Evolutionary conservation across 164 flowering plant species (phyloP).

Genomic region (Pachysandra terminalis): DNA sequence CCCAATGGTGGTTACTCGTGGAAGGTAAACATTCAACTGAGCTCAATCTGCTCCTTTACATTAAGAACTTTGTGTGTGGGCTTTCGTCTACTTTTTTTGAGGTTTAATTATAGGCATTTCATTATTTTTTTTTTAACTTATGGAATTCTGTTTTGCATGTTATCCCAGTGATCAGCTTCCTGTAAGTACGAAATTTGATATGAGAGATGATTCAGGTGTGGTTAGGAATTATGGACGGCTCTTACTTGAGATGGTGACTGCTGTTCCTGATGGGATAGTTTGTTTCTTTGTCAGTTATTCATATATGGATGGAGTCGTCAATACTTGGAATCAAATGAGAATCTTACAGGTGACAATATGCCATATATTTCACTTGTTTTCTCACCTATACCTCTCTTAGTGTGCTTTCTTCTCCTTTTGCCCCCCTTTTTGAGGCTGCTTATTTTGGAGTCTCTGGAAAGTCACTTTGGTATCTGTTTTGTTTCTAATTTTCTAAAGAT

Average conservation of each 20-base stretch:
- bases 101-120: not conserved
- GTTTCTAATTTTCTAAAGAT: not conserved
- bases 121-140: conserved; percentile 3
- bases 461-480: not conserved
- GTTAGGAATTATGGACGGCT: conserved; percentile 97
- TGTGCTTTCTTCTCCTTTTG: not conserved
- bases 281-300: conserved; percentile 99
- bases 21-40: conserved; percentile 54
- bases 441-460: not conserved
- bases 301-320: conserved; percentile 95
- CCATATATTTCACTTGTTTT: not conserved
- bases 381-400: not conserved
- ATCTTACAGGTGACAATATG: conserved; percentile 63
- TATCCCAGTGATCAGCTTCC: conserved; percentile 96
- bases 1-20: conserved; percentile 99
- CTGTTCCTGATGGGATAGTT: conserved; percentile 98
- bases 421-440: too few species aligned
- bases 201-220: conserved; percentile 97
- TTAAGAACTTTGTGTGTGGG: not conserved
- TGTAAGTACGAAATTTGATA: conserved; percentile 95
- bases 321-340: conserved; percentile 90
- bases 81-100: not conserved
- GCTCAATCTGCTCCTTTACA: not conserved
- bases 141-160: conserved; percentile 4
- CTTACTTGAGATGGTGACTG: conserved; percentile 91